These are phyloP conservation scores for Dendryphion nanum DNA, from an alignment of 2,329 filamentous ascomycete genomes.

Conservation along the genomic window DNA sequence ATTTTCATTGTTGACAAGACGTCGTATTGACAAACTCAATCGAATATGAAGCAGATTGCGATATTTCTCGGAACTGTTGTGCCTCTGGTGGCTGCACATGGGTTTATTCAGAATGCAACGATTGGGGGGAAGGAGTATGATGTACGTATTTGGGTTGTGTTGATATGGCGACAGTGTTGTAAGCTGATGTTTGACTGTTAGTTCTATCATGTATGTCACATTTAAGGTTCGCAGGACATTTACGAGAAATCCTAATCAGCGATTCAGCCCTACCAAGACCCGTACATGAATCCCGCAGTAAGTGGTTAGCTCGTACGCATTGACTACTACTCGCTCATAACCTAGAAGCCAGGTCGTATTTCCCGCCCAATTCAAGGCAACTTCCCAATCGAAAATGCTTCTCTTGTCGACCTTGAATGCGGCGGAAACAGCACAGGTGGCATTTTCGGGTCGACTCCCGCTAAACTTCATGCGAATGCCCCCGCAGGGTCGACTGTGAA, in stretches of 20 bases:
- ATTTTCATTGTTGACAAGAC: too few relatives aligned
- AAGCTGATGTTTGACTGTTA: too few relatives aligned
- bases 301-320: constrained; percentile 30
- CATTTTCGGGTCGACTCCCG: constrained; percentile 36
- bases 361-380: neutral
- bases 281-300: constrained; percentile 22
- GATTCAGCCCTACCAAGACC: constrained; percentile 17
- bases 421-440: neutral
- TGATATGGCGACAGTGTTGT: too few relatives aligned
- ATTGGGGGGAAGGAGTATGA: constrained; percentile 10
- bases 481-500: constrained; percentile 52
- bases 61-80: too few relatives aligned
- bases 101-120: constrained; percentile 12
- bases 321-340: too few relatives aligned
- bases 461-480: constrained; percentile 50
- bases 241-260: neutral
- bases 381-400: neutral
- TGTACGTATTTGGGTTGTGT: constrained; percentile 2
- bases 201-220: too few relatives aligned
- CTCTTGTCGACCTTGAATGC: neutral
- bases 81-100: constrained; percentile 8
- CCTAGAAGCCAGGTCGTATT: neutral
- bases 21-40: too few relatives aligned
- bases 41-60: too few relatives aligned
- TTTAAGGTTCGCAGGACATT: too few relatives aligned